Evolutionary conservation across 1,284 basidiomycete genomes (phyloP).

Genomic region (Phylloboletellus chloephorus): DNA sequence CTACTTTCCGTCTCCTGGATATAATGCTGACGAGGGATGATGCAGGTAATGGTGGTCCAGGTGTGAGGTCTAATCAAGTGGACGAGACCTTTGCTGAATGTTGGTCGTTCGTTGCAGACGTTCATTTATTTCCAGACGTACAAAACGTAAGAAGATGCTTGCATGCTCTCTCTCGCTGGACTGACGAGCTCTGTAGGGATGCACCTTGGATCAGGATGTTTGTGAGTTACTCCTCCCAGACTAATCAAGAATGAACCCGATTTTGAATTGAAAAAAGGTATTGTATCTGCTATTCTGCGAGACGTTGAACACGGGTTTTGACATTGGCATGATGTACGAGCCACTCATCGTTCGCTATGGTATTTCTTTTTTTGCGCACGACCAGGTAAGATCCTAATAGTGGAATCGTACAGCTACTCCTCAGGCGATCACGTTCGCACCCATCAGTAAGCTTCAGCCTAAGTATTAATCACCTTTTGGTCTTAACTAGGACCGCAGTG

Average conservation of each 20-base stretch:
- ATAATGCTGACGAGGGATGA: conserved; percentile 5
- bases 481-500: conserved; percentile 20
- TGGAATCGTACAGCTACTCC: conserved; percentile 1
- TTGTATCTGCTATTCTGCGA: conserved; percentile 40
- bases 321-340: conserved; percentile 43
- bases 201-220: conserved; percentile 37
- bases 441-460: conserved; percentile 9
- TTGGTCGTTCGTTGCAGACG: conserved; percentile 27
- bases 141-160: conserved; percentile 8
- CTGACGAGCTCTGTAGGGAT: conserved; percentile 32
- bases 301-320: conserved; percentile 39
- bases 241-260: not conserved
- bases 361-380: conserved; percentile 17
- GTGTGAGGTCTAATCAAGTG: not conserved
- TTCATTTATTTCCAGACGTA: conserved; percentile 18
- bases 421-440: not conserved
- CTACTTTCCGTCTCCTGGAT: not conserved
- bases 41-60: conserved; percentile 11
- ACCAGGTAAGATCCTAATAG: conserved; percentile 1
- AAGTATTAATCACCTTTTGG: not conserved
- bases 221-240: conserved; percentile 26
- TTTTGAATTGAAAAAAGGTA: conserved; percentile 27
- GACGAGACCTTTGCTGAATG: conserved; percentile 1
- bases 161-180: not conserved
- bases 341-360: conserved; percentile 40